Evolutionary conservation across 2,329 filamentous ascomycete genomes (phyloP).

Genomic region (Pseudocercospora eumusae): DNA sequence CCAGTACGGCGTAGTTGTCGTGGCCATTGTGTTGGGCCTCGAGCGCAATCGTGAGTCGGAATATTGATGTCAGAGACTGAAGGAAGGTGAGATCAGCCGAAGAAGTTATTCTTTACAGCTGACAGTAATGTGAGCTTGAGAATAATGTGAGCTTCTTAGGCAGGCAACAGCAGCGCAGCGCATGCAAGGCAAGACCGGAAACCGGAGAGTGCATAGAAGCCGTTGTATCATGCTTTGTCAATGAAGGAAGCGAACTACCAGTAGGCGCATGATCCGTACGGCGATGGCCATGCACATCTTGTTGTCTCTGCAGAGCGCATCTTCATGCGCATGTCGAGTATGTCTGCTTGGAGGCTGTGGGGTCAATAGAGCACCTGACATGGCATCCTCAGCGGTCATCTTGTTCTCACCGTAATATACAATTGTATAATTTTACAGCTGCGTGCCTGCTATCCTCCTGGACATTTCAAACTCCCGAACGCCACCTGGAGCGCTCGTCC

Average conservation of each 20-base stretch:
- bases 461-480: conserved; percentile 2
- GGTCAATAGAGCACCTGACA: neutral
- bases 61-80: neutral
- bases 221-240: neutral
- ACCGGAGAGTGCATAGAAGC: neutral
- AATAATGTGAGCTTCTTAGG: neutral
- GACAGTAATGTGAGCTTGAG: neutral
- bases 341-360: neutral
- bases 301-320: neutral
- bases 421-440: neutral
- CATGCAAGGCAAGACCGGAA: neutral
- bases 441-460: neutral
- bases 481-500: neutral
- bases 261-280: neutral
- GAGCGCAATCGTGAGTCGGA: neutral
- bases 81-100: neutral
- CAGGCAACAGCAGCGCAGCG: neutral
- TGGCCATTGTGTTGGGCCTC: neutral
- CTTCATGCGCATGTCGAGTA: neutral
- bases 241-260: neutral
- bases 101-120: neutral
- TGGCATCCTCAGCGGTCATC: neutral
- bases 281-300: neutral
- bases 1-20: conserved; percentile 16
- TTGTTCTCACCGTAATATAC: conserved; percentile 1